Evolutionary conservation across 192 early-diverging fungal genomes (phyloP).

Genomic region (Coemansia sp.): DNA sequence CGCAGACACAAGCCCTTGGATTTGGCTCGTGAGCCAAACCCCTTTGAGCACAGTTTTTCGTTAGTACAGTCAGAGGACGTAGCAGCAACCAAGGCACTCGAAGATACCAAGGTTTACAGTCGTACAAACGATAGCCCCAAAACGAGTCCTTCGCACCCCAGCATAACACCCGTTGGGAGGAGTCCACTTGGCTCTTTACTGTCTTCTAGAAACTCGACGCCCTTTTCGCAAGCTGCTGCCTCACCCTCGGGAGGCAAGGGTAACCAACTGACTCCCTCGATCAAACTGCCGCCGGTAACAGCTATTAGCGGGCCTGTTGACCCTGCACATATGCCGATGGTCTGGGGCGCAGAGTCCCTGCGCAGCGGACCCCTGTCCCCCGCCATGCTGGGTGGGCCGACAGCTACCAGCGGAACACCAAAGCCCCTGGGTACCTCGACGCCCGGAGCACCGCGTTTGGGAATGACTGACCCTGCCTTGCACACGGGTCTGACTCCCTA

Average conservation of each 20-base stretch:
- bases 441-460: constrained; percentile 9
- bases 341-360: constrained; percentile 68
- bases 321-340: constrained; percentile 31
- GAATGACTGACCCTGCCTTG: constrained; percentile 34
- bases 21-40: constrained; percentile 85
- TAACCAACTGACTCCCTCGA: constrained; percentile 16
- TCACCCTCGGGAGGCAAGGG: background rate
- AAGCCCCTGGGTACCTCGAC: background rate
- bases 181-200: background rate
- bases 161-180: background rate
- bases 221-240: background rate
- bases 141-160: background rate
- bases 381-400: constrained; percentile 75
- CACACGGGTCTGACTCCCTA: constrained; percentile 55
- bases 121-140: background rate
- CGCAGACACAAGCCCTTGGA: constrained; percentile 57
- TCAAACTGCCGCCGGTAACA: constrained; percentile 75
- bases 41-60: constrained; percentile 84
- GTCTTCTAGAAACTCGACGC: background rate
- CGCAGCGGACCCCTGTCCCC: constrained; percentile 79
- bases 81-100: background rate
- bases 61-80: constrained; percentile 33
- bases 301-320: constrained; percentile 64
- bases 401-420: constrained; percentile 19
- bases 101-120: background rate